Evolutionary conservation across 139 green algal genomes (phyloP).

Genomic region (Chlamydomonas applanata): DNA sequence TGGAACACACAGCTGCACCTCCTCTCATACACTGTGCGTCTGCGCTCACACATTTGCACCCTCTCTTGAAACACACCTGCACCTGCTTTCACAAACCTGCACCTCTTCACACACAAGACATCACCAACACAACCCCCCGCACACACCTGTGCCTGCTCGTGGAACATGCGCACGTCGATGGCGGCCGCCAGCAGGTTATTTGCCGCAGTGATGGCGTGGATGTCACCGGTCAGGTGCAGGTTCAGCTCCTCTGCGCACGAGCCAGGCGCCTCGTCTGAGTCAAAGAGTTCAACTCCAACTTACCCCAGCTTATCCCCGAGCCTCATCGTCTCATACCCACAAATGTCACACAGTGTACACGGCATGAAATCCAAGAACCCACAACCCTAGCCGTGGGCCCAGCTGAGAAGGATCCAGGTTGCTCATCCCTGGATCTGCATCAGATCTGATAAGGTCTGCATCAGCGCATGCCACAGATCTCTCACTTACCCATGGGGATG

Average conservation of each 20-base stretch:
- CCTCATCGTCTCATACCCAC: no score
- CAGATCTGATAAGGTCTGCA: neutral
- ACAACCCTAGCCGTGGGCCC: no score
- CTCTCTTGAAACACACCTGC: constrained; percentile 21
- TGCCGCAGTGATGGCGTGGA: constrained; percentile 95
- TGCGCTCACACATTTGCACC: neutral
- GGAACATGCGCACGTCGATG: constrained; percentile 96
- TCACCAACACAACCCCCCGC: no score
- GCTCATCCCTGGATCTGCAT: no score
- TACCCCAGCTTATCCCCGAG: no score
- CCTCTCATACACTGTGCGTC: neutral
- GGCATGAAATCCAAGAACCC: no score
- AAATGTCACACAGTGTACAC: no score
- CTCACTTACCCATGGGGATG: constrained; percentile 73
- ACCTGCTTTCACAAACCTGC: no score
- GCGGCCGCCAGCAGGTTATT: constrained; percentile 97
- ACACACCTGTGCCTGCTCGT: constrained; percentile 89
- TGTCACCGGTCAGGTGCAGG: constrained; percentile 96
- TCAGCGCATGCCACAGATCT: neutral
- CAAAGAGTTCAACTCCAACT: no score
- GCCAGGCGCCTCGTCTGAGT: no score
- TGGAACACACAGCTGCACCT: no score
- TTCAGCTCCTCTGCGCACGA: constrained; percentile 67
- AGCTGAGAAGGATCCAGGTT: no score
- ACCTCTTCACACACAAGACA: constrained; percentile 70